Conservation (phyloP, 2,329 filamentous ascomycete species). For the Fusarium sp. region DNA sequence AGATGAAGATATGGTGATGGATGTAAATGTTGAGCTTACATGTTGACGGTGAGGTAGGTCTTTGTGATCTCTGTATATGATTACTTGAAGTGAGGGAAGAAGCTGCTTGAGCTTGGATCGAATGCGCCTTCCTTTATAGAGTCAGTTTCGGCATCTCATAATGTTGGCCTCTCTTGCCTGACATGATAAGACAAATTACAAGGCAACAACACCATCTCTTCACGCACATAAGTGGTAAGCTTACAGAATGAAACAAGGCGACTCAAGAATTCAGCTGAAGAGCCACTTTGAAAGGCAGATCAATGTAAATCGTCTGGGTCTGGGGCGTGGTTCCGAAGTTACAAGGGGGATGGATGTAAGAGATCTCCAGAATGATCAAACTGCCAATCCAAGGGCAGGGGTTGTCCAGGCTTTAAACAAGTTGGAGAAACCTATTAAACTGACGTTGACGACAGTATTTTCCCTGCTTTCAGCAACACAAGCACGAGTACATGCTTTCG, state of each 20-base stretch:
- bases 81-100: conserved; percentile 5
- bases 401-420: conserved; percentile 43
- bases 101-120: not conserved
- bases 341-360: conserved; percentile 31
- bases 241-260: conserved; percentile 30
- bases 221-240: conserved; percentile 6
- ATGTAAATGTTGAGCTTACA: conserved; percentile 38
- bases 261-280: conserved; percentile 27
- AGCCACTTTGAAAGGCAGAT: conserved; percentile 15
- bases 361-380: conserved; percentile 17
- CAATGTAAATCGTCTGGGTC: conserved; percentile 31
- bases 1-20: not conserved
- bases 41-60: conserved; percentile 16
- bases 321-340: conserved; percentile 15
- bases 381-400: conserved; percentile 35
- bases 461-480: conserved; percentile 40
- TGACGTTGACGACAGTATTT: conserved; percentile 44
- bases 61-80: not conserved
- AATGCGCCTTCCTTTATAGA: conserved; percentile 30
- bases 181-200: not conserved
- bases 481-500: conserved; percentile 17
- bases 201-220: not conserved
- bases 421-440: conserved; percentile 21
- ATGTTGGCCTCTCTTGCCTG: not conserved
- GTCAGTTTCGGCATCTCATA: conserved; percentile 31